Conservation (phyloP, 495 filamentous ascomycete genomes). For the Chaetomium tenue region DNA sequence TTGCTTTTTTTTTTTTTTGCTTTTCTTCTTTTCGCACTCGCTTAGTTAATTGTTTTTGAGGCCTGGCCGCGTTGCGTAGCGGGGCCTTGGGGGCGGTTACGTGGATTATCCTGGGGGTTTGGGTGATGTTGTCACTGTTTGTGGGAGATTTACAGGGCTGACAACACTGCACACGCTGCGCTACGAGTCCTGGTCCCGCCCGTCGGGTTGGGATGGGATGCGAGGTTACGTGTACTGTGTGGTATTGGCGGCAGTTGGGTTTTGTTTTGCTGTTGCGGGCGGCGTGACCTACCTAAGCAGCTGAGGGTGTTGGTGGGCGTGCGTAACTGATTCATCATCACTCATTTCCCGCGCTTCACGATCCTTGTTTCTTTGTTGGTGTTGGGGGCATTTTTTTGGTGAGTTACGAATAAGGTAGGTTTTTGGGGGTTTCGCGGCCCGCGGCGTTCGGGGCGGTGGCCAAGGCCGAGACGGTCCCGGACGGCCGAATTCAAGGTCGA, state of each 20-base stretch:
- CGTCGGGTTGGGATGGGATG: slow-evolving; percentile 14
- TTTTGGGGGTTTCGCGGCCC: slow-evolving; percentile 5
- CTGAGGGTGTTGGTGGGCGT: neutral
- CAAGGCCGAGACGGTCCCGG: slow-evolving; percentile 11
- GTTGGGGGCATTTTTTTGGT: neutral
- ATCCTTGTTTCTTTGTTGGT: neutral
- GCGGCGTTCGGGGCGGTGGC: slow-evolving; percentile 11
- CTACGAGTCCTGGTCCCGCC: neutral
- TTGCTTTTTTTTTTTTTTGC: too few species aligned
- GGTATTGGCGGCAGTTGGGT: neutral
- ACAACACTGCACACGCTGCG: neutral
- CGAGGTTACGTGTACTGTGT: slow-evolving; percentile 12
- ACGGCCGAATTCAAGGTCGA: neutral
- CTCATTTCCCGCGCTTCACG: slow-evolving; percentile 12
- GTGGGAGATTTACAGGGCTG: neutral
- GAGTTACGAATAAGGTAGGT: too few species aligned
- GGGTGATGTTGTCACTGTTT: neutral
- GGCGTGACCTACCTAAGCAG: neutral
- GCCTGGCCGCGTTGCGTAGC: too few species aligned
- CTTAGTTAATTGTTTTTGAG: neutral
- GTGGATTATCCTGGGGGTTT: neutral
- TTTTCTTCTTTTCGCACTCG: slow-evolving; percentile 14
- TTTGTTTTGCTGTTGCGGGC: neutral
- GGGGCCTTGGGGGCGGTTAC: too few species aligned
- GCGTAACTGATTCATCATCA: slow-evolving; percentile 17